Evolutionary conservation across 495 filamentous ascomycete genomes (phyloP), one percentile per base, ranked within the genome.

Genomic region (Penicillium crystallinum): DNA sequence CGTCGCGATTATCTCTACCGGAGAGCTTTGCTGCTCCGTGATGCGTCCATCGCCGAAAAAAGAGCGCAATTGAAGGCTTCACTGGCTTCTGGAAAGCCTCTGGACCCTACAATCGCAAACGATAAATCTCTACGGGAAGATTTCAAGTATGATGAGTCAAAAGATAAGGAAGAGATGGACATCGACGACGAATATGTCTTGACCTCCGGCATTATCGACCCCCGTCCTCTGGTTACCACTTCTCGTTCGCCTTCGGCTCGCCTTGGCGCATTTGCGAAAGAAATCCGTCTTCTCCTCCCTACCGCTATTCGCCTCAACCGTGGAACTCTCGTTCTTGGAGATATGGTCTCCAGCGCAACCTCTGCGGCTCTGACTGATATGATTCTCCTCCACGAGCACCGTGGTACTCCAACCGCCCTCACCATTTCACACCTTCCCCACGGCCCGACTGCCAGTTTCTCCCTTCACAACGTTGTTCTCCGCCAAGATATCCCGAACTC

Each of bases 141-240:
- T 65, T 97, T 87, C 75, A 91, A 91, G 61, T 99, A 89, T 65
- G 93, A 99, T 62, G 91, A 95, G 65, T 87, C 88, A 5, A 87
- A 72, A 33, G 63, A 67, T 14, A 48, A 48, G 33, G 57, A 69
- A 39, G 66, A 71, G 9, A 65, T 91, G 37, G 86, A 89, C 55
- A 73, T 99, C n/a, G 93, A 99, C 67, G 93, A 99, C 64, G 93
- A 99, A 77, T 96, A 96, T 66, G 81, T 85, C 12, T 81, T 90
- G 49, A 82, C 93, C 2, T 90, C 85, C 33, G 91, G 91, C 21
- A 80, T 96, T 50, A 80, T 90, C 15, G 90, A 96, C 54, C 91
- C 90, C 31, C 81, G 91, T 45, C 83, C 92, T 11, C 79, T 96
- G n/a, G 88, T 97, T 52, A 96, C 92, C 10, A 97, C 95, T 4